Evolutionary conservation across 805 yeast genomes (phyloP).

Genomic region (Wickerhamiella vanderwaltii): DNA sequence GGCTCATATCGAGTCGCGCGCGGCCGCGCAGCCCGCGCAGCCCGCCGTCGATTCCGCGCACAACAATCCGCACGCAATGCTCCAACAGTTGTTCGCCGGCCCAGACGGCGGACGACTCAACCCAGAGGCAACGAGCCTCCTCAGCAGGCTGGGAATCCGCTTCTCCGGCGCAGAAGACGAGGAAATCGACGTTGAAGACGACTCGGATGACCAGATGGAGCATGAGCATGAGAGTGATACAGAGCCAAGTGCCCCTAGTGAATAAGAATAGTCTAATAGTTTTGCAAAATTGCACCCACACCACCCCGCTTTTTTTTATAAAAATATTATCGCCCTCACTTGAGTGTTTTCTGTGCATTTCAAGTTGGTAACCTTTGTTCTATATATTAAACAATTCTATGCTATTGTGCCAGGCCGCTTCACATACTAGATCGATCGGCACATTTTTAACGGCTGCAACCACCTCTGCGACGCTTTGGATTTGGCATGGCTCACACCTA

Average conservation of each 20-base stretch:
- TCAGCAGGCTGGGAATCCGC: conserved; percentile 21
- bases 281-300: too few species aligned
- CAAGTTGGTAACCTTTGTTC: too few species aligned
- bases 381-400: conserved; percentile 38
- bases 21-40: conserved; percentile 10
- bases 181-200: conserved; percentile 14
- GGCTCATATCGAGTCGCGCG: conserved; percentile 17
- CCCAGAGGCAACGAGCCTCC: conserved; percentile 21
- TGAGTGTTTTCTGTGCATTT: too few species aligned
- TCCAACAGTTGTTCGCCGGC: conserved; percentile 22
- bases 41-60: conserved; percentile 6
- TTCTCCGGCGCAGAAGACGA: conserved; percentile 18
- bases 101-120: conserved; percentile 18
- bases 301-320: too few species aligned
- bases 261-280: too few species aligned
- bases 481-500: conserved; percentile 84
- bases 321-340: too few species aligned
- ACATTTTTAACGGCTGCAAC: conserved; percentile 40
- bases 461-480: conserved; percentile 67
- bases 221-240: conserved; percentile 13
- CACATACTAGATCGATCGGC: conserved; percentile 35
- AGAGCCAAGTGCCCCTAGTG: conserved; percentile 11
- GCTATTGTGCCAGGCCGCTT: conserved; percentile 42
- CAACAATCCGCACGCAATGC: conserved; percentile 19
- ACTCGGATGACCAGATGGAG: conserved; percentile 14